Percentiles rank a stretch among this genome's conserved stretches.
These are phyloP conservation scores for Pezicula radicicola DNA, from an alignment of 2,329 filamentous ascomycete species.

Conservation along the genomic window DNA sequence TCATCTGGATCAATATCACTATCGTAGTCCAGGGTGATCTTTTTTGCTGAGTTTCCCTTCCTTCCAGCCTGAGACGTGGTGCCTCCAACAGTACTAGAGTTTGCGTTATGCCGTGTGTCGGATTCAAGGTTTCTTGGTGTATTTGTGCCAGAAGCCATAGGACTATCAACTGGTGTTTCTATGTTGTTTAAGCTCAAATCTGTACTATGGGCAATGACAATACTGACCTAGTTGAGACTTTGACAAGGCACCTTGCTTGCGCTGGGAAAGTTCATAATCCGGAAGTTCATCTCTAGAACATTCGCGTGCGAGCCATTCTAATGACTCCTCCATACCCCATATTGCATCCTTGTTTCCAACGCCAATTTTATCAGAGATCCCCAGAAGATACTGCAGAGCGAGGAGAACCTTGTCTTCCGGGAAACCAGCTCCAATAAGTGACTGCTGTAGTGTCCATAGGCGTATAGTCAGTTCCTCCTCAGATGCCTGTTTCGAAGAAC, in stretches of 20 bases:
- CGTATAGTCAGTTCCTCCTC: conserved; percentile 79
- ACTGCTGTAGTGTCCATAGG: conserved; percentile 81
- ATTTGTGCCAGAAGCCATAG: conserved; percentile 26
- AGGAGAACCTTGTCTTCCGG: conserved; percentile 58
- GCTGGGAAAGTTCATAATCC: conserved; percentile 57
- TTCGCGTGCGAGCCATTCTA: conserved; percentile 88
- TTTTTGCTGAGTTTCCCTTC: conserved; percentile 15
- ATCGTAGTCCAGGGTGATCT: conserved; percentile 47
- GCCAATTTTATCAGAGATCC: conserved; percentile 61
- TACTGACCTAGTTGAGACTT: conserved; percentile 27
- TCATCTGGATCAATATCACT: conserved; percentile 74
- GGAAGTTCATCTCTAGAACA: conserved; percentile 67
- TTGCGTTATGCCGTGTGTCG: conserved; percentile 25
- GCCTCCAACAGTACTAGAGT: conserved; percentile 4
- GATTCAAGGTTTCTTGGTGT: conserved; percentile 24
- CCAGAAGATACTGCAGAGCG: conserved; percentile 63
- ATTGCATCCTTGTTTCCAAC: conserved; percentile 59
- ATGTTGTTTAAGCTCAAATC: conserved; percentile 8
- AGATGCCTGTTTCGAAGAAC: conserved; percentile 46
- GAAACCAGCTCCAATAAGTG: conserved; percentile 68
- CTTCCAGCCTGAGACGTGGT: conserved; percentile 11
- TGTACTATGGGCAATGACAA: neutral
- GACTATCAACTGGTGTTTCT: conserved; percentile 28
- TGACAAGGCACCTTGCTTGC: conserved; percentile 16
- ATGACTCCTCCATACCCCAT: conserved; percentile 82